Evolutionary conservation across 495 filamentous ascomycete species (phyloP), one percentile per base, ranked within the genome.

Genomic region (Penicillium salamii): DNA sequence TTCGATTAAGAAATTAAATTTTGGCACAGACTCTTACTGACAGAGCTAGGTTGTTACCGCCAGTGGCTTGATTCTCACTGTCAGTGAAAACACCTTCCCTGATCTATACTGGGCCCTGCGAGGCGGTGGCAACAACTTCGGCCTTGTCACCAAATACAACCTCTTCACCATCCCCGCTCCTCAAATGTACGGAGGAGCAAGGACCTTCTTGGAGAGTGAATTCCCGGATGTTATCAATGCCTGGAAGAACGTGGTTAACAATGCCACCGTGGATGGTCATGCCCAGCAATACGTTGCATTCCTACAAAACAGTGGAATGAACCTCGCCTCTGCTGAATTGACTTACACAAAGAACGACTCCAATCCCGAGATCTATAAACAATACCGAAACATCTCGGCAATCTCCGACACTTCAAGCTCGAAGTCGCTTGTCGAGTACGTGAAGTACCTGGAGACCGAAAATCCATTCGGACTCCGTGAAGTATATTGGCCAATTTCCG

Each of bases 71-170:
- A 73, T 79, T 44, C 23, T 73, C 42, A 68, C 65, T 17, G 72
- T 67, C 2, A 72, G 66, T 34, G 52, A 57, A n/a, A 63, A 52
- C 1, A 53, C 58, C 1, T 48, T 69, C 38, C 28, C 77, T 15
- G 76, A 80, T 37, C 63, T 82, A 4, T 80, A 69, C 55, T 76
- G 67, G 63, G 78, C 77, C 21, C 67, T 82, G 57, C 67, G 78
- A 9, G 79, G 79, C 12, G 75, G 73, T n/a, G 64, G 64, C 20
- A 69, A 69, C 41, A 78, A 76, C 42, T 72, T 79, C 42, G 76
- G 71, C n/a, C 62, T 79, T 36, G 71, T 78, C 37, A 78, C 76
- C 18, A 65, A 64, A 14, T 74, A 75, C 46, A 67, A 70, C 42
- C 46, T 78, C 3, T 56, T 57, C 24, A 74, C 73, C 1, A 67